Conservation (phyloP, 1,139 yeast genomes). For the Pichia sp. region DNA sequence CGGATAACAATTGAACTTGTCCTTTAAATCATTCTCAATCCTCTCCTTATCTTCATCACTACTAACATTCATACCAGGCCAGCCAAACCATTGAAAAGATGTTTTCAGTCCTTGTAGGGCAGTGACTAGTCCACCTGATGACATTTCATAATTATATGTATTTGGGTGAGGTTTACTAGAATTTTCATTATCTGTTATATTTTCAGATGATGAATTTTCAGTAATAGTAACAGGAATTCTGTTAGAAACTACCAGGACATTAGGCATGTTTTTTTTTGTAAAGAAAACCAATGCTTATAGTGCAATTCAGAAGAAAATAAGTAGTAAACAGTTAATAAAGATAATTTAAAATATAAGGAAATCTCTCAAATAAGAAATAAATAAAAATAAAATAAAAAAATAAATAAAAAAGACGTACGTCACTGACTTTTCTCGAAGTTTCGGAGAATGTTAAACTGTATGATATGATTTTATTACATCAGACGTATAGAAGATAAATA, state of each 20-base stretch:
- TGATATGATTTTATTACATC: too few species aligned
- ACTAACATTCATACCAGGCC: constrained; percentile 94
- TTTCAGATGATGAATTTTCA: constrained; percentile 1
- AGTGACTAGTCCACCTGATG: constrained; percentile 95
- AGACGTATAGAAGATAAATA: too few species aligned
- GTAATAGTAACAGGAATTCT: constrained; percentile 89
- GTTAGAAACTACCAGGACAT: constrained; percentile 88
- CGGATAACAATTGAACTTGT: constrained; percentile 85
- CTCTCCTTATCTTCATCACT: constrained; percentile 55
- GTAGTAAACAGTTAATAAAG: too few species aligned
- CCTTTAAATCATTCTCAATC: constrained; percentile 65
- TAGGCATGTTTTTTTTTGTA: constrained; percentile 24
- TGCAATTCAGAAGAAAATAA: too few species aligned
- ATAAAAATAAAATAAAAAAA: too few species aligned
- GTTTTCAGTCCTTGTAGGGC: constrained; percentile 90
- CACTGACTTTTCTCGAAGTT: too few species aligned
- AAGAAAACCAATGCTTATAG: too few species aligned
- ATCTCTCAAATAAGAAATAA: too few species aligned
- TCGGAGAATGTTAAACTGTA: too few species aligned
- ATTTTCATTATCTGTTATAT: constrained; percentile 30
- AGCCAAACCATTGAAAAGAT: constrained; percentile 95
- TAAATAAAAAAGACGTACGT: too few species aligned
- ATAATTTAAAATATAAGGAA: too few species aligned
- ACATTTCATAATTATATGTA: constrained; percentile 71
- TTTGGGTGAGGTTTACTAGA: constrained; percentile 24